Evolutionary conservation across 768 basidiomycete species (phyloP).

Genomic region (Leucogyrophana mollusca): DNA sequence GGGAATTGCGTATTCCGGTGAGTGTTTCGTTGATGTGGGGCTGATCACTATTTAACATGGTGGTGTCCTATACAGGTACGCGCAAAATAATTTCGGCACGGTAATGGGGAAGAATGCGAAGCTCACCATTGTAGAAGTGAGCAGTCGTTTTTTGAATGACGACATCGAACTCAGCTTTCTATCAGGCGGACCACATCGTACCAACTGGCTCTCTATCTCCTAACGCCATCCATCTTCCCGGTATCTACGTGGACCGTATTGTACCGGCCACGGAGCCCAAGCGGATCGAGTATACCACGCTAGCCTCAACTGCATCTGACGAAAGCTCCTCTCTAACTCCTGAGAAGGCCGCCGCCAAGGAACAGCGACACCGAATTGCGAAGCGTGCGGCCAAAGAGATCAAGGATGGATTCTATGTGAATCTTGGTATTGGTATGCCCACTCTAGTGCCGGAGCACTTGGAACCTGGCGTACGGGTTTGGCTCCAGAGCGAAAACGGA

Average conservation of each 20-base stretch:
- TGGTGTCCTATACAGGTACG: conserved; percentile 49
- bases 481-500: conserved; percentile 91
- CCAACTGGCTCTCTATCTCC: conserved; percentile 80
- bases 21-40: conserved; percentile 9
- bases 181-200: conserved; percentile 85
- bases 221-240: conserved; percentile 78
- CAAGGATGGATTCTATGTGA: conserved; percentile 84
- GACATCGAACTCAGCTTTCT: not conserved
- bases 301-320: conserved; percentile 46
- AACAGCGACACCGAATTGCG: conserved; percentile 72
- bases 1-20: conserved; percentile 92
- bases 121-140: conserved; percentile 87
- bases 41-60: not conserved
- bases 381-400: conserved; percentile 87
- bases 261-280: conserved; percentile 77
- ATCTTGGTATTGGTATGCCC: conserved; percentile 90
- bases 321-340: conserved; percentile 33
- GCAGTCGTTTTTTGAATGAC: conserved; percentile 1
- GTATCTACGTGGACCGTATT: conserved; percentile 87
- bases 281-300: conserved; percentile 70
- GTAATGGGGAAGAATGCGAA: conserved; percentile 90
- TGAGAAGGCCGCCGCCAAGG: conserved; percentile 52
- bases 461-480: conserved; percentile 72
- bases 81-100: conserved; percentile 84
- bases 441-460: conserved; percentile 84